phyloP scores from a whole-genome alignment of 2,329 filamentous ascomycete genomes.

The Aspergillus tamarii region DNA sequence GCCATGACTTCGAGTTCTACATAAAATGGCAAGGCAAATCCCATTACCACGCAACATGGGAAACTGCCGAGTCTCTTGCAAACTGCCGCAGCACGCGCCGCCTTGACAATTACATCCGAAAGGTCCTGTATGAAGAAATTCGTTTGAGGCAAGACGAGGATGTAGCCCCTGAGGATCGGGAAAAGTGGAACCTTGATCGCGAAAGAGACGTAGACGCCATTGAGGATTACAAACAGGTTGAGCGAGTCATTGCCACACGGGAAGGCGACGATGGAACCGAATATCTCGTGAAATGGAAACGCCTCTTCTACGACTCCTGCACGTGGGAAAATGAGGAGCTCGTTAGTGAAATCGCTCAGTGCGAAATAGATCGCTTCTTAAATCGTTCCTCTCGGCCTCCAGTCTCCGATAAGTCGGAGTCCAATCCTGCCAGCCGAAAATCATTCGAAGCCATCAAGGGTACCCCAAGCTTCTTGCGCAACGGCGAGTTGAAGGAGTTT shows the following conservation, averaged over 20 bases:
- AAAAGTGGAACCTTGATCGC: constrained; percentile 93
- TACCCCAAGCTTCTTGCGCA: constrained; percentile 83
- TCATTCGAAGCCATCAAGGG: constrained; percentile 72
- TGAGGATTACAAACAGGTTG: constrained; percentile 87
- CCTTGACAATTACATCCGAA: constrained; percentile 92
- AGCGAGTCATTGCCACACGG: constrained; percentile 84
- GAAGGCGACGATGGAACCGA: constrained; percentile 79
- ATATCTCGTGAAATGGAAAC: constrained; percentile 97
- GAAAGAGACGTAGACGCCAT: constrained; percentile 88
- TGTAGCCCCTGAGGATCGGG: constrained; percentile 79
- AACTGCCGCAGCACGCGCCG: constrained; percentile 83
- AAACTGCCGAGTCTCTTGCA: constrained; percentile 73
- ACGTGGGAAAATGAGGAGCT: constrained; percentile 86
- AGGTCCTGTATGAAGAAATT: constrained; percentile 77
- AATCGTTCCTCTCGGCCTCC: constrained; percentile 81
- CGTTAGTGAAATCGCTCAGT: constrained; percentile 77
- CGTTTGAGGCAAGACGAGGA: constrained; percentile 74
- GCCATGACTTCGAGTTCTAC: constrained; percentile 81
- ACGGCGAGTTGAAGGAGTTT: constrained; percentile 86
- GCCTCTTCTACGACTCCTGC: constrained; percentile 87
- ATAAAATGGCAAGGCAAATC: constrained; percentile 98
- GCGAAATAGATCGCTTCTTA: constrained; percentile 87
- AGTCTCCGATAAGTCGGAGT: constrained; percentile 76
- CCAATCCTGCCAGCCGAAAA: constrained; percentile 73
- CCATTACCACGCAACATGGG: constrained; percentile 95